Base-by-base conservation (phyloP, 768 basidiomycete genomes). In the Hericium erinaceus region DNA sequence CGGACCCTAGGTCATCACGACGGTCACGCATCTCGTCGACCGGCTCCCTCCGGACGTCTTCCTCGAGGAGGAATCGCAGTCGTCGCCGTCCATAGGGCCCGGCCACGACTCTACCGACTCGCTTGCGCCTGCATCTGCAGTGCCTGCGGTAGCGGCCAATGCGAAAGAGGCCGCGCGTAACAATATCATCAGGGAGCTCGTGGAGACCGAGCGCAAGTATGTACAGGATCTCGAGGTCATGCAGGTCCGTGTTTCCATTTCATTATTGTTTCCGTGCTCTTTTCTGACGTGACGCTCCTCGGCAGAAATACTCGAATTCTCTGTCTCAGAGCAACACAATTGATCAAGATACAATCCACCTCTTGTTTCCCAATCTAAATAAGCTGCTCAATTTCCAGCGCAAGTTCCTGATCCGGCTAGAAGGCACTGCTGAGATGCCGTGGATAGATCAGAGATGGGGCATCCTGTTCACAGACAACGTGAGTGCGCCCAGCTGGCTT, bases 361-460 rank as follows among this genome's bases (percentile, higher is more conserved):
- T 88, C 57, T 86, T 99, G 58, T 99, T 99, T 74, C 92, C 94
- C 4, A 91, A 91, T 70, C 79, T 98, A 61, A 90, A 92, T 77
- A 89, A 92, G 68, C 80, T 99, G 33, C 80, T 98, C 64, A 98
- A 99, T 70, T 97, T 98, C 67, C 97, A 98, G 70, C 84, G 94
- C 63, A 85, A 87, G 68, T 95, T 95, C 72, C 83, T 95, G 55
- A 94, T 95, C 70, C 86, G 84, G 39, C 76, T 95, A 39, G 93
- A 97, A 70, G 83, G 85, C 64, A 92, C 84, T 9, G 88, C 88
- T 40, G 91, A 92, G 70, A 72, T 84, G 60, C 77, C 87, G 44
- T 92, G 89, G 83, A 82, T 79, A 64, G 86, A 89, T 58, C 91
- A 95, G 69, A 82, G 85, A 40, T 97, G 94, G 89, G 93, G 94